Conservation (phyloP, 768 basidiomycete genomes). For the Crucibulum laeve region DNA sequence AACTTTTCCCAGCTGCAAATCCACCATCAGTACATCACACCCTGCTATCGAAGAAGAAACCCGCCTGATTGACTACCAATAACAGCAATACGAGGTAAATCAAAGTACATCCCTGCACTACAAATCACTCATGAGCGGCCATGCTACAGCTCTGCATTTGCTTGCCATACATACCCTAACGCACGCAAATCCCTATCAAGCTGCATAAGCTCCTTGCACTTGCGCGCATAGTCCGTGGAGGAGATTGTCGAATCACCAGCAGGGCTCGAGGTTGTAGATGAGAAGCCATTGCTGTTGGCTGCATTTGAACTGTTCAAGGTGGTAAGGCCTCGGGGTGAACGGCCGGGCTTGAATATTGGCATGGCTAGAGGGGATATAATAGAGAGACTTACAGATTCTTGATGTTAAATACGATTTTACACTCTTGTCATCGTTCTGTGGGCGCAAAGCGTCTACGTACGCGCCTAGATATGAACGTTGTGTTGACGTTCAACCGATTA, state of each 20-base stretch:
- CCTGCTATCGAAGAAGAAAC: neutral
- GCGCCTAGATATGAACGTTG: too few species aligned
- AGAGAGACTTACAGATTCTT: too few species aligned
- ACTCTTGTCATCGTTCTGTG: too few species aligned
- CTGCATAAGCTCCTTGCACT: constrained; percentile 32
- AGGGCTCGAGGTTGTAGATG: neutral
- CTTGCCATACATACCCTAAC: constrained; percentile 29
- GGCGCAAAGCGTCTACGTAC: too few species aligned
- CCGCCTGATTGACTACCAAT: constrained; percentile 55
- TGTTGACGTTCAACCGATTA: too few species aligned
- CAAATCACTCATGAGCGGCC: neutral
- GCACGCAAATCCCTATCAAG: constrained; percentile 31
- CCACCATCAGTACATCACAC: neutral
- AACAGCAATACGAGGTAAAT: constrained; percentile 49
- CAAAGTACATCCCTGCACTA: constrained; percentile 34
- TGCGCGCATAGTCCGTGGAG: constrained; percentile 30
- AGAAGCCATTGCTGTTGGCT: neutral
- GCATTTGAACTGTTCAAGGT: neutral
- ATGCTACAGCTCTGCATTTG: neutral
- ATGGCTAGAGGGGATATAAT: too few species aligned
- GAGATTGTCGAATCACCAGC: neutral
- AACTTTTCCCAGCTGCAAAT: constrained; percentile 49
- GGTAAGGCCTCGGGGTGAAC: too few species aligned
- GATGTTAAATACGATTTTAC: too few species aligned
- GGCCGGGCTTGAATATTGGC: too few species aligned